phyloP scores from a whole-genome alignment of 768 basidiomycete genomes.

The Naganishia onofrii region DNA sequence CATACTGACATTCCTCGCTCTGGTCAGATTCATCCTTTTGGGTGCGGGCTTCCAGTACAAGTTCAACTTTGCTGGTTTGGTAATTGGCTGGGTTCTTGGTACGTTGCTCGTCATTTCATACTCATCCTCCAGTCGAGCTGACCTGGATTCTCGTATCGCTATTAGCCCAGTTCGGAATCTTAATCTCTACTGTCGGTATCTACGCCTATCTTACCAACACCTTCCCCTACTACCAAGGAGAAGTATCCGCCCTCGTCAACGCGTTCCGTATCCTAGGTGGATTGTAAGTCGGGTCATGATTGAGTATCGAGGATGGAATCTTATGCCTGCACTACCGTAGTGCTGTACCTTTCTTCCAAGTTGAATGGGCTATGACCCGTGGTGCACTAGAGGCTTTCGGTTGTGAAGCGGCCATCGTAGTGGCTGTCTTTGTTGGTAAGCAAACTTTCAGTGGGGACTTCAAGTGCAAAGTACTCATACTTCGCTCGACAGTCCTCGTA shows the following conservation, averaged over 20 bases:
- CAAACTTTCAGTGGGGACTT: not conserved
- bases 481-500: not conserved
- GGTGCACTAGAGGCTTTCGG: slow-evolving; percentile 66
- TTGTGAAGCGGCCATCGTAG: slow-evolving; percentile 62
- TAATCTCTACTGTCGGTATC: slow-evolving; percentile 65
- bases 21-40: slow-evolving; percentile 63
- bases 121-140: too few relatives aligned
- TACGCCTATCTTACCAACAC: slow-evolving; percentile 54
- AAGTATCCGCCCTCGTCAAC: slow-evolving; percentile 65
- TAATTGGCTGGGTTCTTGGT: slow-evolving; percentile 68
- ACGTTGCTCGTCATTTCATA: not conserved
- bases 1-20: slow-evolving; percentile 37
- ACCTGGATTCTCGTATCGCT: not conserved
- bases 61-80: slow-evolving; percentile 51
- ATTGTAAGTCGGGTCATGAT: slow-evolving; percentile 47
- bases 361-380: slow-evolving; percentile 63
- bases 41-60: slow-evolving; percentile 59
- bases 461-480: not conserved
- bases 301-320: not conserved
- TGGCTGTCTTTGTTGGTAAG: slow-evolving; percentile 20
- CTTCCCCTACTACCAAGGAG: slow-evolving; percentile 55
- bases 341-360: slow-evolving; percentile 66
- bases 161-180: slow-evolving; percentile 36
- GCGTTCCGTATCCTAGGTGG: slow-evolving; percentile 57
- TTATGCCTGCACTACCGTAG: not conserved